A percentile compares a stretch with the other conserved stretches of the same genome.
Evolutionary conservation across 1,284 basidiomycete genomes (phyloP).

Genomic region (Peniophora sp.): DNA sequence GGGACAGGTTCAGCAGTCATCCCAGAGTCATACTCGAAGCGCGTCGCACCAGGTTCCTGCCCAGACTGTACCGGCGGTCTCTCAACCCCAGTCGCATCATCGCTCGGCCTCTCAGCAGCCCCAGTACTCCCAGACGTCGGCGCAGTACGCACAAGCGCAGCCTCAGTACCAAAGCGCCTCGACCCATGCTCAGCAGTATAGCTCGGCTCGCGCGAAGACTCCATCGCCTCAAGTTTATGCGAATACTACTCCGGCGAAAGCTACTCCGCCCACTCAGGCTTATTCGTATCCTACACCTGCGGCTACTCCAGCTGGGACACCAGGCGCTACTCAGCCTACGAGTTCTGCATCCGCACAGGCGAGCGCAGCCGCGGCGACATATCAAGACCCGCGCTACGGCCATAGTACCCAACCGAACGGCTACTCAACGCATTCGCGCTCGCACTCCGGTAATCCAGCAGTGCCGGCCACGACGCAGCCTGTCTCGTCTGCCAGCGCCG

Average conservation of each 20-base stretch:
- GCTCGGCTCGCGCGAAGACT: neutral
- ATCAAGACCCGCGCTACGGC: neutral
- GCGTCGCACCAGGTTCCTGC: no score
- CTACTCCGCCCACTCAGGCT: neutral
- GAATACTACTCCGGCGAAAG: neutral
- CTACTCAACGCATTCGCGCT: neutral
- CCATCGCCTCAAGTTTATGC: neutral
- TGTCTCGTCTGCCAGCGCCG: neutral
- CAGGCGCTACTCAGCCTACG: neutral
- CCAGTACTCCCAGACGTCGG: no score
- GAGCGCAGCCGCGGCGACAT: neutral
- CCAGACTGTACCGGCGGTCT: neutral
- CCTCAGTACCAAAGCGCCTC: neutral
- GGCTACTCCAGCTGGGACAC: neutral
- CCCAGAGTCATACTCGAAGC: neutral
- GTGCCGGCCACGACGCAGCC: neutral
- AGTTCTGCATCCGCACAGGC: neutral
- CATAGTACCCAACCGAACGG: neutral
- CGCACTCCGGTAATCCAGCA: neutral
- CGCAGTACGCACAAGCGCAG: neutral
- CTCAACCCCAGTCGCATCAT: neutral
- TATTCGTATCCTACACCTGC: neutral
- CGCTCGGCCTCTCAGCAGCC: no score
- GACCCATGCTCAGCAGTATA: no score
- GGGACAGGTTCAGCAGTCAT: neutral